These are phyloP conservation scores for Hanseniaspora uvarum DNA, from an alignment of 1,139 yeast species.

Conservation along the genomic window DNA sequence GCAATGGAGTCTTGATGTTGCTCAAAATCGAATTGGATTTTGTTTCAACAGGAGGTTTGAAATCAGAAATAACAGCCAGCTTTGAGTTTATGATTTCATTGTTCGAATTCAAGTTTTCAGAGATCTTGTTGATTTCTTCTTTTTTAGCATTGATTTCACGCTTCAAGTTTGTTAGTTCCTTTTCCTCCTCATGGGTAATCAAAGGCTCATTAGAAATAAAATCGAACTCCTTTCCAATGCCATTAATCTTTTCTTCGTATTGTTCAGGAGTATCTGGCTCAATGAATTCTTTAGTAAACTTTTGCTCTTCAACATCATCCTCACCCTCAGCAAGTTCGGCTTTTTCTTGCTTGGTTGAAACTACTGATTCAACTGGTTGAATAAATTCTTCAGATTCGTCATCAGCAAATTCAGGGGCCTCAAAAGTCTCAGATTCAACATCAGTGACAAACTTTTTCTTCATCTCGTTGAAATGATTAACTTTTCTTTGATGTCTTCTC, in stretches of 20 bases:
- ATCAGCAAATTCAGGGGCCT: constrained; percentile 6
- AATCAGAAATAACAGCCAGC: constrained; percentile 3
- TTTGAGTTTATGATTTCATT: constrained; percentile 1
- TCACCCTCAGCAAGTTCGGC: constrained; percentile 1
- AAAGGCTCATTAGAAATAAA: constrained; percentile 11
- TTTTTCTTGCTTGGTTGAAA: not conserved
- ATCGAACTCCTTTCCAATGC: constrained; percentile 12
- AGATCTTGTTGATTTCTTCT: constrained; percentile 6
- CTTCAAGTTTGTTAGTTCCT: constrained; percentile 5
- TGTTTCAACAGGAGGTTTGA: constrained; percentile 6
- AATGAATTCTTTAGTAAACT: constrained; percentile 5
- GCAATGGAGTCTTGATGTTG: constrained; percentile 1
- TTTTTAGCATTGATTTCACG: not conserved
- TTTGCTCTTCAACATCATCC: not conserved
- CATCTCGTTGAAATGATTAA: constrained; percentile 8
- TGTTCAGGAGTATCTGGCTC: constrained; percentile 16
- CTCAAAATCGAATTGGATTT: not conserved
- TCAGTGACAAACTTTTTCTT: constrained; percentile 11
- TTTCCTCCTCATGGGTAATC: constrained; percentile 11
- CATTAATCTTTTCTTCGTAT: constrained; percentile 10
- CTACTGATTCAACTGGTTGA: not conserved
- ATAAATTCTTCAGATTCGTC: constrained; percentile 8
- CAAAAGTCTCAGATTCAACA: constrained; percentile 6
- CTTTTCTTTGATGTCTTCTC: constrained; percentile 16
- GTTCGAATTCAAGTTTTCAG: not conserved